These are phyloP conservation scores for Colletotrichum shisoi DNA, from an alignment of 2,329 filamentous ascomycete species.

Conservation along the genomic window DNA sequence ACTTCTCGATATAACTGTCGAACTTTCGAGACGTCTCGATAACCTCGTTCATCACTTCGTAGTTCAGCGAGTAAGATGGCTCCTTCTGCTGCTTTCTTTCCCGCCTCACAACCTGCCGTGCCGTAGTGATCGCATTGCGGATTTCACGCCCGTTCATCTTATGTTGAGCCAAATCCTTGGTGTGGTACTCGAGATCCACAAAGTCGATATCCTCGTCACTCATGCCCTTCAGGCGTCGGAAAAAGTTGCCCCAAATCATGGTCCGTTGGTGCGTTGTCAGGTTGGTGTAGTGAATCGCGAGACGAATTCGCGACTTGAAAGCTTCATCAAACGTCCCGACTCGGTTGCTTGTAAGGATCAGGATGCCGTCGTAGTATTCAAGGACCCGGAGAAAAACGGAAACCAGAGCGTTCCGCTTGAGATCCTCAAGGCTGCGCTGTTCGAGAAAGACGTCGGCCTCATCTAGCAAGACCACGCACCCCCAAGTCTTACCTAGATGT, in stretches of 20 bases:
- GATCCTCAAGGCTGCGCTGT: constrained; percentile 57
- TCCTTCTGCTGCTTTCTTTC: no score
- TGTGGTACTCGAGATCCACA: neutral
- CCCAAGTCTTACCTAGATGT: constrained; percentile 46
- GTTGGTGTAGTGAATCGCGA: constrained; percentile 47
- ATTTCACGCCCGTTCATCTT: constrained; percentile 19
- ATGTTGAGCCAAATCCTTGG: neutral
- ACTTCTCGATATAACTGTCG: no score
- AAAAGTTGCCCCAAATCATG: constrained; percentile 34
- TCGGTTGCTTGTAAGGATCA: constrained; percentile 50
- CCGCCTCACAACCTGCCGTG: neutral
- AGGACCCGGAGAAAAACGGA: constrained; percentile 49
- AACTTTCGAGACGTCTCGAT: no score
- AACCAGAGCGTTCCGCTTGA: constrained; percentile 59
- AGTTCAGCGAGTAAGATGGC: no score
- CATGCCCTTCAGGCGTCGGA: neutral
- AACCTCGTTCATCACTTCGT: no score
- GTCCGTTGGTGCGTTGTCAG: constrained; percentile 33
- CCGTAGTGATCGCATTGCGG: constrained; percentile 4
- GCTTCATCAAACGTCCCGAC: constrained; percentile 50
- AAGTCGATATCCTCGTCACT: neutral
- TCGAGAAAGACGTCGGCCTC: constrained; percentile 46
- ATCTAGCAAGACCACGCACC: constrained; percentile 45
- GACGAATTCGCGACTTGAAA: constrained; percentile 49
- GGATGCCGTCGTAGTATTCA: constrained; percentile 50